Base-by-base conservation (phyloP, 2,329 filamentous ascomycete genomes). In the Orbilia brochopaga region DNA sequence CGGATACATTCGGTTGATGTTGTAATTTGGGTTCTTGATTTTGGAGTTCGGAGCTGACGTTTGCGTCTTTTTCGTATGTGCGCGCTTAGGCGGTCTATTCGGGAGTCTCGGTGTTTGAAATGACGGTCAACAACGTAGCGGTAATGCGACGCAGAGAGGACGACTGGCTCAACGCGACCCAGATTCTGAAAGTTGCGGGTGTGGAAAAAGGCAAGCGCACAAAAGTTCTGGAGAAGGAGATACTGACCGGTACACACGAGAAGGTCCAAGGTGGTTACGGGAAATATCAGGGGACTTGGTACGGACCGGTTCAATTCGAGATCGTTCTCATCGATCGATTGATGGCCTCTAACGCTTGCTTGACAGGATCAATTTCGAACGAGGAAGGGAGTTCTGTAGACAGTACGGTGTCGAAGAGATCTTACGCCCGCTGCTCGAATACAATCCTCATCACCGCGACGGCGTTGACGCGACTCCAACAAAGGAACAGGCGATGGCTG, bases 241-340 rank as follows among this genome's bases (percentile, higher is more conserved):
- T 99, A 69, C 87, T 96, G 74, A 94, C 90, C 0, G 94, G 94
- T 77, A 91, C 96, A 78, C 93, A 99, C 80, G 94, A 99, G 80
- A 99, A 99, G 80, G 93, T 99, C 1, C 94, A 99, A 79, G 94
- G 94, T 35, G 94, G 94, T 3, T 99, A 99, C 78, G 94, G 94
- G 75, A 97, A 97, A 82, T 99, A 99, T 78, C 94, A 99, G 82
- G 94, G 94, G 62, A 99, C 94, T 1, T 99, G 94, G 94, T 76
- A 75, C 27, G 64, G 6, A 52, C 6, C 2, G 15, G 5, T 42
- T 13, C 11, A 13, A 17, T 17, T 42, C 13, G 13, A 42, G n/a
- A 15, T 42, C 59, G 24, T n/a, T 73, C 65, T 63, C 32, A 62
- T 10, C 44, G 32, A 19, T n/a, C 35, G 46, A 40, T 52, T 17